These are phyloP conservation scores for Pseudogymnoascus sp. DNA, from an alignment of 2,329 filamentous ascomycete species.

Conservation along the genomic window DNA sequence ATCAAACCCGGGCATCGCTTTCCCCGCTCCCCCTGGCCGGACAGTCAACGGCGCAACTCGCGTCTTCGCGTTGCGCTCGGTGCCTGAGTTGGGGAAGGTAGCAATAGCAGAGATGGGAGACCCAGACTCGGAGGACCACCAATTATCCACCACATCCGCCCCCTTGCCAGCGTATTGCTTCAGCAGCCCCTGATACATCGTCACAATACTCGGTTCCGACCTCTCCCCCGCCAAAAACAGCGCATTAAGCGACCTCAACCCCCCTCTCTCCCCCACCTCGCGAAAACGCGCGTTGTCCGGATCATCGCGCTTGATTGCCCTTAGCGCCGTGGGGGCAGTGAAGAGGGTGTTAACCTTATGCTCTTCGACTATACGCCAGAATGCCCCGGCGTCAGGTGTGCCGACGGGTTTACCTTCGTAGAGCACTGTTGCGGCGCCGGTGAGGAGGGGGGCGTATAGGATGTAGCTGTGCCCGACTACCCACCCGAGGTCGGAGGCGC, in stretches of 20 bases:
- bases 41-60: conserved; percentile 46
- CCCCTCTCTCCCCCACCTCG: conserved; percentile 55
- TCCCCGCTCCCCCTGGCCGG: conserved; percentile 80
- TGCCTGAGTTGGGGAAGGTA: conserved; percentile 52
- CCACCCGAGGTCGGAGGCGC: conserved; percentile 83
- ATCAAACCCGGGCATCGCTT: conserved; percentile 86
- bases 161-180: conserved; percentile 53
- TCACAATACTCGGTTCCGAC: conserved; percentile 78
- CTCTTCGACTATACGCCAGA: conserved; percentile 81
- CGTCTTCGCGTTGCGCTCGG: conserved; percentile 36
- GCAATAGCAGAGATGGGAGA: conserved; percentile 60
- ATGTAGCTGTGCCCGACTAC: conserved; percentile 83
- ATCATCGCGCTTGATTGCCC: conserved; percentile 81
- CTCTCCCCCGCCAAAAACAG: conserved; percentile 85
- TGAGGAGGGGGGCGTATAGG: conserved; percentile 76
- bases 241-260: conserved; percentile 61
- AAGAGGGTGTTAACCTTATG: conserved; percentile 78
- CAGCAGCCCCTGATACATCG: conserved; percentile 70
- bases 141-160: conserved; percentile 60
- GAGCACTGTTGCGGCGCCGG: conserved; percentile 75
- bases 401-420: conserved; percentile 94
- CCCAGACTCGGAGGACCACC: conserved; percentile 66
- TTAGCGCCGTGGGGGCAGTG: conserved; percentile 78
- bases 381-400: conserved; percentile 76
- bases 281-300: conserved; percentile 60